Evolutionary conservation across 139 green algal genomes (phyloP).

Genomic region (Picochlorum sp.): DNA sequence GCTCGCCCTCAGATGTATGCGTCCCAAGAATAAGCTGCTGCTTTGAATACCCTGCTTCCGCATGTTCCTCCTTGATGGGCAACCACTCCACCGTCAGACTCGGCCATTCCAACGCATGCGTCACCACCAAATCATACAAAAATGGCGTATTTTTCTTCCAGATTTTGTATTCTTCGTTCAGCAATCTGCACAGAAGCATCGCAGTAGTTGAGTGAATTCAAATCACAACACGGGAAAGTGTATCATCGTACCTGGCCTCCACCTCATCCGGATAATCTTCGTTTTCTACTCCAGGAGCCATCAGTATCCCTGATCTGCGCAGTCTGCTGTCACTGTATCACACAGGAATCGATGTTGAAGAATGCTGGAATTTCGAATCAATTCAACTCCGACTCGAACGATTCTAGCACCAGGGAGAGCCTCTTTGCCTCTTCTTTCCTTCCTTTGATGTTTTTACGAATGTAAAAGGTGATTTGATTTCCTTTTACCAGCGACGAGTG

Average conservation of each 20-base stretch:
- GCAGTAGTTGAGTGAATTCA: too few relatives aligned
- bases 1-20: slow-evolving; percentile 94
- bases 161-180: slow-evolving; percentile 99
- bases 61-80: slow-evolving; percentile 42
- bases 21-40: slow-evolving; percentile 95
- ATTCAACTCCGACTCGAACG: too few relatives aligned
- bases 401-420: too few relatives aligned
- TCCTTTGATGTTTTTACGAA: too few relatives aligned
- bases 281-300: neutral
- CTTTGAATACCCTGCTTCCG: slow-evolving; percentile 56
- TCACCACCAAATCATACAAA: slow-evolving; percentile 98
- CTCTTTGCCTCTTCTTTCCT: too few relatives aligned
- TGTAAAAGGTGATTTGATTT: too few relatives aligned
- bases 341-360: neutral
- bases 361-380: too few relatives aligned
- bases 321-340: neutral
- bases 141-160: slow-evolving; percentile 99
- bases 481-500: too few relatives aligned
- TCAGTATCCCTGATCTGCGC: neutral
- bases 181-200: slow-evolving; percentile 34
- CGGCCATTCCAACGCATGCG: slow-evolving; percentile 97
- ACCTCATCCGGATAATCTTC: slow-evolving; percentile 66
- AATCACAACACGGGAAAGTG: neutral
- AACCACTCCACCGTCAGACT: slow-evolving; percentile 98
- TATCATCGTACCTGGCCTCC: slow-evolving; percentile 43